Evolutionary conservation across 306 rosid genomes (phyloP), one percentile per base, ranked within the genome.

Genomic region (Adenanthera pavonina): DNA sequence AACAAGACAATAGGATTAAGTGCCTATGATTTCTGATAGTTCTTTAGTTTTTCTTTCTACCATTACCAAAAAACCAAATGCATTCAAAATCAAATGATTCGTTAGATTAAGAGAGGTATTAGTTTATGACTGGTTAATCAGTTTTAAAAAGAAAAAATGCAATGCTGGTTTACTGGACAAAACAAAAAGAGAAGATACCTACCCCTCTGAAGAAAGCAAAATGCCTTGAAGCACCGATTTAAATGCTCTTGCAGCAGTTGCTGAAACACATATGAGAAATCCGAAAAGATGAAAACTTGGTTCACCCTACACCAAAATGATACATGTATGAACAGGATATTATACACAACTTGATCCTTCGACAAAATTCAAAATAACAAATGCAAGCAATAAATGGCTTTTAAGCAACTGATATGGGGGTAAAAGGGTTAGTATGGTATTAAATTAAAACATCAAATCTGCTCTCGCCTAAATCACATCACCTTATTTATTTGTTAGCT

Each of bases 221-320:
- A 86, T 81, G 66, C 43, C 84, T 81, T 86, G 89, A 46, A 86
- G 89, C 61, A 87, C 90, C 7, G 90, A 87, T 81, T 87, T 87
- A 20, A 87, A 82, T 61, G 90, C 90, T 70, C 90, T 81, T 6
- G 88, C 84, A 41, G 88, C 86, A 1, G 90, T 86, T 0, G 89
- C 82, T 52, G 64, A 75, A 68, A 81, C 79, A 33, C 89, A 86
- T n/a, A 86, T 69, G 59, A 86, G 15, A 43, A 81, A 86, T 81
- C 89, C 89, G 61, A 86, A 81, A 30, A 86, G 73, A 80, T 86
- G 85, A 69, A 86, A 86, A 81, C 85, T 86, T 68, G 87, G 89
- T 78, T 86, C 89, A 74, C 79, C 62, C 89, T 86, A 78, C 84
- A 81, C 9, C 10, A 74, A 69, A 74, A 72, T 73, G 19, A 69